Conservation (phyloP, 108 stramenopile genomes). For the Pseudonitzschia multiseries region DNA sequence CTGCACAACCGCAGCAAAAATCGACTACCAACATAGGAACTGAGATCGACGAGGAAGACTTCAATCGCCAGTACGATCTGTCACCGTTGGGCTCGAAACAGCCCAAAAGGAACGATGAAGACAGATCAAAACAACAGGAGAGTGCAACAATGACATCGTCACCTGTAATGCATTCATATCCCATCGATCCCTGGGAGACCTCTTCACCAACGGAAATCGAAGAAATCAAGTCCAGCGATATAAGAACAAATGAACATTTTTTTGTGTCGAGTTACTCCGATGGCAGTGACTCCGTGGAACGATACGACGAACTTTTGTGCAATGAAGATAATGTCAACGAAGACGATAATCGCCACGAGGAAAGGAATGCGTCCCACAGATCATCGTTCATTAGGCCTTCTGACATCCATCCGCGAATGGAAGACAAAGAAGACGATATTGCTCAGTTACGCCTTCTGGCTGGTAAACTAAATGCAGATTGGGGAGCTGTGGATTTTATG, state of each 20-base stretch:
- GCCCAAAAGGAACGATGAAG: slow-evolving; percentile 7
- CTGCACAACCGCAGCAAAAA: background rate
- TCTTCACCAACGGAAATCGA: slow-evolving; percentile 14
- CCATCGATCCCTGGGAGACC: slow-evolving; percentile 39
- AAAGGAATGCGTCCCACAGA: slow-evolving; percentile 17
- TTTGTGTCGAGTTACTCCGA: slow-evolving; percentile 1
- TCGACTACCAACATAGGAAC: slow-evolving; percentile 1
- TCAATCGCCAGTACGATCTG: slow-evolving; percentile 28
- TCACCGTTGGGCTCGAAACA: slow-evolving; percentile 16
- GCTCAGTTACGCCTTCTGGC: slow-evolving; percentile 75
- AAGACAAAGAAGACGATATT: slow-evolving; percentile 64
- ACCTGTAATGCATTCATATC: slow-evolving; percentile 13
- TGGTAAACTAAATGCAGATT: slow-evolving; percentile 73
- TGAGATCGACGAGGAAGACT: slow-evolving; percentile 20
- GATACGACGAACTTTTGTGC: slow-evolving; percentile 14
- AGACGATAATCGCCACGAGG: slow-evolving; percentile 14
- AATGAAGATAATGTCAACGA: slow-evolving; percentile 19
- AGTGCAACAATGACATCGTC: background rate
- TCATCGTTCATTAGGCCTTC: slow-evolving; percentile 43
- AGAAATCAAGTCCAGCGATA: background rate
- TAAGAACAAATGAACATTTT: background rate
- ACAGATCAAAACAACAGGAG: background rate
- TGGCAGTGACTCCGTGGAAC: slow-evolving; percentile 22
- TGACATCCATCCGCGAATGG: slow-evolving; percentile 54
- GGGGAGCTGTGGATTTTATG: slow-evolving; percentile 64